Percentiles rank a stretch among this genome's conserved stretches.
phyloP scores from a whole-genome alignment of 768 basidiomycete genomes.

The Rubroboletus pulcherrimus region DNA sequence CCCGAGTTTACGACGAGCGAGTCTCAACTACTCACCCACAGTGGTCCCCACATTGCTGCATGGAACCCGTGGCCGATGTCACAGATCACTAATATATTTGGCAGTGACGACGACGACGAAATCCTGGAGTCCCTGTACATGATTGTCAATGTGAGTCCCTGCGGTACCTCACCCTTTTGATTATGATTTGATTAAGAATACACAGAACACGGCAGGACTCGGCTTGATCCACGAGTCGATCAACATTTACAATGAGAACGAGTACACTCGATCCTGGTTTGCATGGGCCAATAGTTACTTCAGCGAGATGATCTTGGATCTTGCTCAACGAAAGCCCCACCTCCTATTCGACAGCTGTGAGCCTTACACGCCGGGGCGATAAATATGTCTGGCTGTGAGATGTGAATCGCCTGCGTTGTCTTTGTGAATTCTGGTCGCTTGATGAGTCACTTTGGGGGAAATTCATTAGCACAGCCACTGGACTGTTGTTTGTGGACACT shows the following conservation, averaged over 20 bases:
- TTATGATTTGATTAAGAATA: neutral
- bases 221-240: conserved; percentile 79
- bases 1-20: neutral
- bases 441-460: neutral
- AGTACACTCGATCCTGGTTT: conserved; percentile 74
- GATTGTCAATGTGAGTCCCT: conserved; percentile 59
- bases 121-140: conserved; percentile 59
- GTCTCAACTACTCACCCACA: conserved; percentile 23
- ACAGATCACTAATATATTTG: conserved; percentile 68
- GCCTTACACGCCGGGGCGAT: conserved; percentile 55
- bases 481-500: conserved; percentile 2
- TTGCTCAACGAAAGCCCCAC: conserved; percentile 68
- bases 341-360: conserved; percentile 55
- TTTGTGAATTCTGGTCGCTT: neutral
- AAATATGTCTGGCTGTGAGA: neutral
- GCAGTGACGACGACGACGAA: conserved; percentile 68
- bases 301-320: conserved; percentile 75
- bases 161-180: neutral
- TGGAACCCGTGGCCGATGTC: conserved; percentile 87
- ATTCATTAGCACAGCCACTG: conserved; percentile 19
- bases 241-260: conserved; percentile 51
- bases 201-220: conserved; percentile 65
- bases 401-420: neutral
- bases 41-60: conserved; percentile 70
- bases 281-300: conserved; percentile 85